A percentile compares a stretch with the other conserved stretches of the same genome.
Conservation (phyloP, 306 rosid genomes). For the Corylus avellana region DNA sequence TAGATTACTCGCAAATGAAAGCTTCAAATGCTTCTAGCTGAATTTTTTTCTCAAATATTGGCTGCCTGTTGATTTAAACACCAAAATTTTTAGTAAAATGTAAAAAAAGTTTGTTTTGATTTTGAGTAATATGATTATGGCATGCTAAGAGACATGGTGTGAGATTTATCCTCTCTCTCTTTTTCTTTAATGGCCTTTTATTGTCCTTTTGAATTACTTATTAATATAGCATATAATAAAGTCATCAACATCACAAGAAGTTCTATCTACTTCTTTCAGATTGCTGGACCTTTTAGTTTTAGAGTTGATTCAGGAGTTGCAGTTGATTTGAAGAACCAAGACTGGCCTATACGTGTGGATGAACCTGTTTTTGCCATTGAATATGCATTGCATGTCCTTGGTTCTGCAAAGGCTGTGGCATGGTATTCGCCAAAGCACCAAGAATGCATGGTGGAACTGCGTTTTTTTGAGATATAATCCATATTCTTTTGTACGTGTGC, state of each 20-base stretch:
- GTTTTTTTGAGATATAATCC: conserved; percentile 68
- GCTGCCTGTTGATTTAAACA: neutral
- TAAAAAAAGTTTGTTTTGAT: neutral
- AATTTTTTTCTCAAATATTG: neutral
- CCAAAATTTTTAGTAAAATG: neutral
- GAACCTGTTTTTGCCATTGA: conserved; percentile 82
- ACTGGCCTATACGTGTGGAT: conserved; percentile 39
- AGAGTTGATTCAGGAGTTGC: conserved; percentile 76
- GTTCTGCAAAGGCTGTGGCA: conserved; percentile 94
- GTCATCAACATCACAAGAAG: conserved; percentile 8
- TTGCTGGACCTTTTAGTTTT: conserved; percentile 81
- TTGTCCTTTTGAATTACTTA: conserved; percentile 1
- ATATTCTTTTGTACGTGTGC: conserved; percentile 13
- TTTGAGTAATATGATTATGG: neutral
- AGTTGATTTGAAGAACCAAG: conserved; percentile 55
- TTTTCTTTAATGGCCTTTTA: neutral
- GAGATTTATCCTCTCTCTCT: neutral
- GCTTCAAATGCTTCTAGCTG: neutral
- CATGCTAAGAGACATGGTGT: neutral
- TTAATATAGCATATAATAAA: conserved; percentile 14
- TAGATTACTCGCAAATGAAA: neutral
- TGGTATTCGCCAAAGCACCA: conserved; percentile 85
- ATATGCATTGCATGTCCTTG: conserved; percentile 77
- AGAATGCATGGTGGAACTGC: conserved; percentile 93
- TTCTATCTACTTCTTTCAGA: conserved; percentile 45